Evolutionary conservation across 306 rosid genomes (phyloP).

Genomic region (Malus fusca): DNA sequence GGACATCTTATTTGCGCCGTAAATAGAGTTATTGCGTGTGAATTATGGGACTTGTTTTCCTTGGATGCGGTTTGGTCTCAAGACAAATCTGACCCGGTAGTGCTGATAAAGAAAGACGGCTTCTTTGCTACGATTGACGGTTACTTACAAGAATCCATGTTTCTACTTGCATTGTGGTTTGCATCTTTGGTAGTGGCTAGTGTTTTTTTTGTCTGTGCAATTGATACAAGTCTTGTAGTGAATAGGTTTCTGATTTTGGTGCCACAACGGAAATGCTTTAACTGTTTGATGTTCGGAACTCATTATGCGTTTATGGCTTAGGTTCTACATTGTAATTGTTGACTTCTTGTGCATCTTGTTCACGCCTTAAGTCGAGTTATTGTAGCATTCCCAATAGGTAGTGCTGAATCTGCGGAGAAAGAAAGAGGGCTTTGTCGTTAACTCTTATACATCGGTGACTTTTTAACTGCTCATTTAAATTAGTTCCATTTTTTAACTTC

Average conservation of each 20-base stretch:
- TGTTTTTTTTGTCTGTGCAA: not conserved
- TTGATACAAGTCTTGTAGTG: too few relatives aligned
- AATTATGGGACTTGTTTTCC: not conserved
- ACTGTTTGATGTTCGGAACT: not conserved
- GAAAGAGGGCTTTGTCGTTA: not conserved
- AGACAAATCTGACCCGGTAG: not conserved
- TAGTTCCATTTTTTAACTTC: not conserved
- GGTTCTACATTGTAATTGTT: not conserved
- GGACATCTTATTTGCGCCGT: not conserved
- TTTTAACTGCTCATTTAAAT: not conserved
- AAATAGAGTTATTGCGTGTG: not conserved
- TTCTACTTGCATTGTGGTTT: not conserved
- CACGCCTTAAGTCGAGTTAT: not conserved
- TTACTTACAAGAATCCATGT: not conserved
- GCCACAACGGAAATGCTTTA: not conserved
- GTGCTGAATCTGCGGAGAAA: not conserved
- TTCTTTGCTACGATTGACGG: not conserved
- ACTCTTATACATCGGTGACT: not conserved
- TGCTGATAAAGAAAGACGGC: not conserved
- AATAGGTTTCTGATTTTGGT: not conserved
- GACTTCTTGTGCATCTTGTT: not conserved
- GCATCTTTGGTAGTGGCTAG: not conserved
- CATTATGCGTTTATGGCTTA: too few relatives aligned
- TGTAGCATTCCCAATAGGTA: not conserved
- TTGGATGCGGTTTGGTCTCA: not conserved